These are phyloP conservation scores for Alternaria sp. DNA, from an alignment of 2,329 filamentous ascomycete species.

Conservation along the genomic window DNA sequence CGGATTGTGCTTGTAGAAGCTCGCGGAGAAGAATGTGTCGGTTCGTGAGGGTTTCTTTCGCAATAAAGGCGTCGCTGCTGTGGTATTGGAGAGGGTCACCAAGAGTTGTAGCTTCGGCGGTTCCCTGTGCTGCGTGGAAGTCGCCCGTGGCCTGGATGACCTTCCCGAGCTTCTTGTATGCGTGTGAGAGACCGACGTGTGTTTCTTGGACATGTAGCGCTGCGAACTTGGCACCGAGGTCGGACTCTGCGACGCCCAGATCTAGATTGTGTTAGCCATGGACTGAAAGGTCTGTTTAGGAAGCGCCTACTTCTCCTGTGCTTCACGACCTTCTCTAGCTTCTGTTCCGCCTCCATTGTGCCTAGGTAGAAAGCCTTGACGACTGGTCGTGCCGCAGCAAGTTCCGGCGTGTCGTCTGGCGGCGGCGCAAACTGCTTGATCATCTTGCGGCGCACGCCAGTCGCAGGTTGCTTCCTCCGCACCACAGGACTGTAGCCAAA, in stretches of 20 bases:
- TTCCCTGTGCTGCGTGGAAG: conserved; percentile 94
- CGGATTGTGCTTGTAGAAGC: conserved; percentile 87
- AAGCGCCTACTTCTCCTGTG: conserved; percentile 74
- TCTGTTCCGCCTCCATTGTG: conserved; percentile 96
- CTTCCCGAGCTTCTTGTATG: conserved; percentile 94
- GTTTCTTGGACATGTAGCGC: conserved; percentile 89
- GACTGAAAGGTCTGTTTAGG: background rate
- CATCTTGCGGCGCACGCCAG: conserved; percentile 91
- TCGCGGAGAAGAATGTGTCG: conserved; percentile 95
- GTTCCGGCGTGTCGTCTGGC: conserved; percentile 93
- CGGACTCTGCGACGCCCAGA: conserved; percentile 87
- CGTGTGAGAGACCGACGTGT: conserved; percentile 84
- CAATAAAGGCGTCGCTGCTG: conserved; percentile 93
- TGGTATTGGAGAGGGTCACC: conserved; percentile 95
- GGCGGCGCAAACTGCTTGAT: conserved; percentile 98
- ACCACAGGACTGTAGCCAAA: conserved; percentile 97
- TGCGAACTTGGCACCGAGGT: conserved; percentile 89
- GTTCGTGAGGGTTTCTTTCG: conserved; percentile 97
- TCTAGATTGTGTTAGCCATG: conserved; percentile 61
- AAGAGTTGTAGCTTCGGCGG: conserved; percentile 92
- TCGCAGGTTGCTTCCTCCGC: conserved; percentile 94
- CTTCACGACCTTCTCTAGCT: conserved; percentile 93
- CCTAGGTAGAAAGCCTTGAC: conserved; percentile 97
- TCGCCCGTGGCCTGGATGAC: conserved; percentile 93
- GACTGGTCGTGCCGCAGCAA: conserved; percentile 84